phyloP scores from a whole-genome alignment of 768 basidiomycete species.

The Suillus clintonianus region DNA sequence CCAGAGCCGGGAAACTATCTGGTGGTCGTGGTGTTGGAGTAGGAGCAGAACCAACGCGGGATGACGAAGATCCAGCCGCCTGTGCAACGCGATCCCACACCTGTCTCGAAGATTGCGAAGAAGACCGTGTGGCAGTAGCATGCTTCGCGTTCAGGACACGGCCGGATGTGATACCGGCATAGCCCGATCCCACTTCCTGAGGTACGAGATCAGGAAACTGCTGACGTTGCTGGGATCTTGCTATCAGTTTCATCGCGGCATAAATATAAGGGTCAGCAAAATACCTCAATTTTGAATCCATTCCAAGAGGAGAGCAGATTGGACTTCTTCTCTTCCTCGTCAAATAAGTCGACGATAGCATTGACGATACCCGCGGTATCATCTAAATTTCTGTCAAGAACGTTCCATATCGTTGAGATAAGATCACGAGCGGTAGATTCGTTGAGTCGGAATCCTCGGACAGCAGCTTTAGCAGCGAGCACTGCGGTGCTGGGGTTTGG shows the following conservation, averaged over 20 bases:
- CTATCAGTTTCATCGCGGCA: constrained; percentile 4
- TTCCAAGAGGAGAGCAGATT: constrained; percentile 79
- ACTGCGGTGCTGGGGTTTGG: constrained; percentile 58
- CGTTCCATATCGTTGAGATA: constrained; percentile 86
- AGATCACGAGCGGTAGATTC: constrained; percentile 85
- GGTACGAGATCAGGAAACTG: constrained; percentile 82
- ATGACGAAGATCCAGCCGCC: constrained; percentile 58
- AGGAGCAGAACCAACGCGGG: constrained; percentile 26
- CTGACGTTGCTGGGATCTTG: constrained; percentile 65
- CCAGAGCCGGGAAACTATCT: constrained; percentile 34
- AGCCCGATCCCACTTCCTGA: constrained; percentile 59
- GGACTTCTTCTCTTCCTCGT: constrained; percentile 82
- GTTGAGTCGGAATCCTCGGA: constrained; percentile 73
- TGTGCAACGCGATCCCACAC: constrained; percentile 88
- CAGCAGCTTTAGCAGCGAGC: constrained; percentile 68
- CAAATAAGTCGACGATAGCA: constrained; percentile 72
- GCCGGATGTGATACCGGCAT: constrained; percentile 79
- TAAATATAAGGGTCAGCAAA: neutral
- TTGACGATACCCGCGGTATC: constrained; percentile 75
- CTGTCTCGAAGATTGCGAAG: constrained; percentile 59
- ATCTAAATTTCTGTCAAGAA: constrained; percentile 67
- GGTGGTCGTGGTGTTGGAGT: constrained; percentile 25
- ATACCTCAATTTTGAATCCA: constrained; percentile 80
- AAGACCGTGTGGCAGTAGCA: constrained; percentile 59
- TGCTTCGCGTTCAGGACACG: constrained; percentile 85